Percentiles rank a stretch among this genome's conserved stretches.
phyloP scores from a whole-genome alignment of 2,329 filamentous ascomycete genomes.

The Arthroderma sp. region DNA sequence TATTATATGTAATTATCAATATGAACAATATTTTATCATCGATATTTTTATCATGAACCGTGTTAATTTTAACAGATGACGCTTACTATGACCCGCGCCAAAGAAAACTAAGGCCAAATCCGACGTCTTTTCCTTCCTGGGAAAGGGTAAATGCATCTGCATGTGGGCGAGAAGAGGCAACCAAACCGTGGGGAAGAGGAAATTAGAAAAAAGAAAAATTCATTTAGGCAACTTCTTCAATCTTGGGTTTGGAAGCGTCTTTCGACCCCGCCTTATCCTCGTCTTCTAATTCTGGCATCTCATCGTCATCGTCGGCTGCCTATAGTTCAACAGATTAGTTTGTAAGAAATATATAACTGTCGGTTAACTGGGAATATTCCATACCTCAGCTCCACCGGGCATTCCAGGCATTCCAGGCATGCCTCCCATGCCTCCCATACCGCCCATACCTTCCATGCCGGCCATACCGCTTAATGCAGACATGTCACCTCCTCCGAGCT shows the following conservation, averaged over 20 bases:
- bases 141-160: too few relatives aligned
- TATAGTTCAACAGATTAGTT: constrained; percentile 7
- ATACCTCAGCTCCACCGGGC: constrained; percentile 38
- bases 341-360: neutral
- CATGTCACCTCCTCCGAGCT: constrained; percentile 56
- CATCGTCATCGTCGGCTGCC: constrained; percentile 46
- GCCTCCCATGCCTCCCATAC: constrained; percentile 22
- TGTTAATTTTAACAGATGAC: too few relatives aligned
- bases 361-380: neutral
- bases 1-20: too few relatives aligned
- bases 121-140: too few relatives aligned
- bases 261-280: constrained; percentile 27
- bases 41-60: too few relatives aligned
- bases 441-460: constrained; percentile 29
- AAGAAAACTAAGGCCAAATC: too few relatives aligned
- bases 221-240: constrained; percentile 14
- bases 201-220: neutral
- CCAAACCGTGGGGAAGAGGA: too few relatives aligned
- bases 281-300: constrained; percentile 72
- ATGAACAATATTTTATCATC: too few relatives aligned
- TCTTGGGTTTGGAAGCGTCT: constrained; percentile 26
- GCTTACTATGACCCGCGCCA: too few relatives aligned
- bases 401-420: constrained; percentile 26
- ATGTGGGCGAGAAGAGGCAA: too few relatives aligned
- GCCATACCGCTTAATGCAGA: constrained; percentile 31